These are phyloP conservation scores for Heimioporus retisporus DNA, from an alignment of 1,284 basidiomycete species.

Conservation along the genomic window DNA sequence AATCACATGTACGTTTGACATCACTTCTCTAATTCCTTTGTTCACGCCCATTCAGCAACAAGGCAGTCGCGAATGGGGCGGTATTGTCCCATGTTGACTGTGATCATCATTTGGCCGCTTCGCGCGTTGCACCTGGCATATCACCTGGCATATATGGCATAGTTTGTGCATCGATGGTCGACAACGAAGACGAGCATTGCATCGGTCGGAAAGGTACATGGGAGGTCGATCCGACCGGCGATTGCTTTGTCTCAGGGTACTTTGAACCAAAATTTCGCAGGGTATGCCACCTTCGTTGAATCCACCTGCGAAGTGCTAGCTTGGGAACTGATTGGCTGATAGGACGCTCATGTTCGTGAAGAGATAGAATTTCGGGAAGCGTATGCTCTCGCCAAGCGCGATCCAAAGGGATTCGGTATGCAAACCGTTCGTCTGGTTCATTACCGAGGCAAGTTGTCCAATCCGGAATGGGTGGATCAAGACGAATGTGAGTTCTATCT, in stretches of 20 bases:
- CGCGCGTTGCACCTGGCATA: conserved; percentile 49
- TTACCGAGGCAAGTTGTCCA: conserved; percentile 15
- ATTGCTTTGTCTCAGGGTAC: conserved; percentile 12
- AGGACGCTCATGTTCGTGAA: background rate
- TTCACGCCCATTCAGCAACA: conserved; percentile 49
- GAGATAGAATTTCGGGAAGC: too few relatives aligned
- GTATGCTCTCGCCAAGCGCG: background rate
- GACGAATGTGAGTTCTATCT: background rate
- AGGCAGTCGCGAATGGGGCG: conserved; percentile 63
- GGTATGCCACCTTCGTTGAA: background rate
- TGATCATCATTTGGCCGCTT: conserved; percentile 43
- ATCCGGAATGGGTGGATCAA: conserved; percentile 23
- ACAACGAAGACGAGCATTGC: conserved; percentile 13
- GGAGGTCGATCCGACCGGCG: conserved; percentile 13
- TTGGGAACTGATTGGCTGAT: background rate
- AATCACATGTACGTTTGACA: conserved; percentile 21
- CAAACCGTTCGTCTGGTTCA: conserved; percentile 10
- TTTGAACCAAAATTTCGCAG: conserved; percentile 1
- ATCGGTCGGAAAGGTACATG: conserved; percentile 1
- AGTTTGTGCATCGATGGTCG: conserved; percentile 7
- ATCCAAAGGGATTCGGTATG: conserved; percentile 10
- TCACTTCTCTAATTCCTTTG: background rate
- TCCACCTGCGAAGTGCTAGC: background rate
- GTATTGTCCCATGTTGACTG: conserved; percentile 60
- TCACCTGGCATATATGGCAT: conserved; percentile 50